Conservation (phyloP, 345 rosid genomes). For the Garcia nutans region DNA sequence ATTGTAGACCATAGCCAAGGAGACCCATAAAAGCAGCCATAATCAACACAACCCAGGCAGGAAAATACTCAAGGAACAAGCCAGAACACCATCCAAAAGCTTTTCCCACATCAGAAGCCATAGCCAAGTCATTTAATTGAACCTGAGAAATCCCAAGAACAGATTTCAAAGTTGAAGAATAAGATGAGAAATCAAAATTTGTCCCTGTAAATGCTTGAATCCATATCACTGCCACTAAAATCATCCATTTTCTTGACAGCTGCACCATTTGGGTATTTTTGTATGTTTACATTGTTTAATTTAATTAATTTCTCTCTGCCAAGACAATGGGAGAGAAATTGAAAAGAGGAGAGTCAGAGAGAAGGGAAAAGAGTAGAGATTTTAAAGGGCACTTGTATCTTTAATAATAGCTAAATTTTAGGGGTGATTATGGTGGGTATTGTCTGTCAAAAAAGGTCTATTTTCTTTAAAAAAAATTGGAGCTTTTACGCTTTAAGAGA, state of each 20-base stretch:
- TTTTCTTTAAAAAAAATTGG: not conserved
- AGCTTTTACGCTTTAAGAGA: too few relatives aligned
- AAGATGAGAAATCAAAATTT: conserved; percentile 90
- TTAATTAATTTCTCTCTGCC: conserved; percentile 23
- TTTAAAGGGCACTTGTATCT: not conserved
- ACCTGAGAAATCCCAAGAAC: conserved; percentile 84
- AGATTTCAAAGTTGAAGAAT: conserved; percentile 72
- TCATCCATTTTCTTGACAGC: conserved; percentile 88
- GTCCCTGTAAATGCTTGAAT: conserved; percentile 96
- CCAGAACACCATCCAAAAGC: conserved; percentile 98
- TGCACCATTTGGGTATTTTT: conserved; percentile 47
- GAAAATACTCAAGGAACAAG: conserved; percentile 47
- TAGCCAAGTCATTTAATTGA: conserved; percentile 76
- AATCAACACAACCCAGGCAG: conserved; percentile 58
- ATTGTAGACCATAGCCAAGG: conserved; percentile 75
- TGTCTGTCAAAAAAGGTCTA: not conserved
- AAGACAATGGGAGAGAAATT: conserved; percentile 30
- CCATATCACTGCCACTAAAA: conserved; percentile 87
- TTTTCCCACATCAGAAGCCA: conserved; percentile 96
- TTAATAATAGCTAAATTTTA: not conserved
- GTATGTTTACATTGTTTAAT: too few relatives aligned
- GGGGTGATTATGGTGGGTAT: not conserved
- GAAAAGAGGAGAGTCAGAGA: not conserved
- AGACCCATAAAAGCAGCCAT: conserved; percentile 72
- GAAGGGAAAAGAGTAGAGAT: not conserved